Evolutionary conservation across 1,284 basidiomycete genomes (phyloP), one percentile per base, ranked within the genome.

Genomic region (Austropuccinia psidii): DNA sequence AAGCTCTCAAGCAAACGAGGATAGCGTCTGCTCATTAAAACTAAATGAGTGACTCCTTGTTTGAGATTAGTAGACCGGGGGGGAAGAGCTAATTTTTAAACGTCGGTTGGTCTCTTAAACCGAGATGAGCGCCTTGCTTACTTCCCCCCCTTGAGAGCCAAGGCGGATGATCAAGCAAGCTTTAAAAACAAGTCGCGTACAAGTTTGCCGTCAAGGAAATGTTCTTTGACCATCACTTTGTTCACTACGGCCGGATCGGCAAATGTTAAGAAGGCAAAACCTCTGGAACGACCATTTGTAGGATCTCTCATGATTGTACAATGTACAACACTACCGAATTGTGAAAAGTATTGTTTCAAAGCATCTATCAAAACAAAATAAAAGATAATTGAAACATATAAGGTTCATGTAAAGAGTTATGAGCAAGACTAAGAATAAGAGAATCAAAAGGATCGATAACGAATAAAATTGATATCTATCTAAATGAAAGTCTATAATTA

Each of bases 271-370:
- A 96, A 96, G 9, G 91, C 93, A 81, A 96, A 96, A 76, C 93
- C 94, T 74, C 93, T 84, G 57, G 93, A 96, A 62, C 91, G 87
- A 21, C 91, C 92, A 24, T 88, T 88, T 29, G 79, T 75, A n/a
- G 88, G 87, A 81, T 96, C 93, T 78, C 93, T 89, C 93, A 96
- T 96, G 82, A 96, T 94, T 29, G 90, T 93, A 81, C 91, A 93
- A 65, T 91, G 88, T 79, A 91, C 90, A 79, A 96, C 90, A 80
- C 89, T 88, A 79, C 93, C 93, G 81, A 91, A 96, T 81, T 93
- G 89, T 73, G 86, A 82, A 82, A 96, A 94, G 83, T 95, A 95
- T 74, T 86, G 86, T 79, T 87, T 85, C 75, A 96, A 86, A 67
- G 86, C 85, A 75, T 94, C 93, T 94, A 76, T 29, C 24, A 8